Conservation (phyloP, 257 asterid genomes). For the Solanum pinnatisectum region DNA sequence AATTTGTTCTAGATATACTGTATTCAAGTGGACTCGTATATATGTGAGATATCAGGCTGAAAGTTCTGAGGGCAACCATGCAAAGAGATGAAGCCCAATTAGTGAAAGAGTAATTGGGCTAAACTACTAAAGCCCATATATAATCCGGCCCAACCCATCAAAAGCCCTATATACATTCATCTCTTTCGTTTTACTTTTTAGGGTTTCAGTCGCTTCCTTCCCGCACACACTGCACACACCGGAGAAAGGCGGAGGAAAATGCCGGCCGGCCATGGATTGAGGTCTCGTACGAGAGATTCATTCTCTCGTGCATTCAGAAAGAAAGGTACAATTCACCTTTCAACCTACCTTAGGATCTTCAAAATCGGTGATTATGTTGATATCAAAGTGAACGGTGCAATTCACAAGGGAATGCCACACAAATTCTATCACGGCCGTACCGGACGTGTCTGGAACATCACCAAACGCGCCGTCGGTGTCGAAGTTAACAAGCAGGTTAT, state of each 20-base stretch:
- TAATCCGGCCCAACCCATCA: background rate
- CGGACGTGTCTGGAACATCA: constrained; percentile 37
- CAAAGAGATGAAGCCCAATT: background rate
- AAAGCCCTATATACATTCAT: background rate
- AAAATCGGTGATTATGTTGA: constrained; percentile 34
- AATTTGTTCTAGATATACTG: too few species aligned
- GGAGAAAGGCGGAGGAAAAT: constrained; percentile 3
- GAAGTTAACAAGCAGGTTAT: constrained; percentile 37
- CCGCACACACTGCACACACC: background rate
- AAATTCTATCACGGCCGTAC: constrained; percentile 41
- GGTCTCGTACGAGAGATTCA: constrained; percentile 25
- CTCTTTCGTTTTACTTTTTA: background rate
- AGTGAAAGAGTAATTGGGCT: background rate
- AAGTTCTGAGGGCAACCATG: background rate
- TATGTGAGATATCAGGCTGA: background rate
- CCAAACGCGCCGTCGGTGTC: constrained; percentile 42
- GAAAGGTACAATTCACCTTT: constrained; percentile 19
- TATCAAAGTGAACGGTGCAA: constrained; percentile 37
- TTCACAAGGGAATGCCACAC: constrained; percentile 42
- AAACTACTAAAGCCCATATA: background rate
- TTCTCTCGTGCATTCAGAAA: constrained; percentile 31
- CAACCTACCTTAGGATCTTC: constrained; percentile 23
- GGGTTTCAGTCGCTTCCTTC: background rate
- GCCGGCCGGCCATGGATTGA: constrained; percentile 46
- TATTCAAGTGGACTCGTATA: background rate